Percentiles rank a stretch among this genome's conserved stretches.
Conservation (phyloP, 129 eudicot species). For the Lonicera japonica region DNA sequence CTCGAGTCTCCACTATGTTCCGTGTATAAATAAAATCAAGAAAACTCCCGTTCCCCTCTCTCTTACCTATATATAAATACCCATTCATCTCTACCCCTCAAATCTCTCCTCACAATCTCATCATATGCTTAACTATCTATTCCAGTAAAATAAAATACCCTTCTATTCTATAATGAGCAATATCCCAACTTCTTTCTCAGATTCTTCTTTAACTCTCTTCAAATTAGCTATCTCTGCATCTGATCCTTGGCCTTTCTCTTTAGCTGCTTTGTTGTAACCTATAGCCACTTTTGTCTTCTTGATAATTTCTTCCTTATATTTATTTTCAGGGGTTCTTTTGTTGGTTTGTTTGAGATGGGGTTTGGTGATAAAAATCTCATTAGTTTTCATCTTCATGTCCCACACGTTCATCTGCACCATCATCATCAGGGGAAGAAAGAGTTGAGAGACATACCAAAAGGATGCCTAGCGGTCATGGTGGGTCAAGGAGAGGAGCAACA, state of each 20-base stretch:
- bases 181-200: constrained; percentile 53
- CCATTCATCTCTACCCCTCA: neutral
- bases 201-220: constrained; percentile 52
- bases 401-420: constrained; percentile 31
- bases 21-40: too few species aligned
- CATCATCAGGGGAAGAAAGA: constrained; percentile 25
- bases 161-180: constrained; percentile 66
- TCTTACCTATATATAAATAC: too few species aligned
- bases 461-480: constrained; percentile 68
- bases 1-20: too few species aligned
- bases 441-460: constrained; percentile 51
- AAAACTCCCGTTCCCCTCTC: too few species aligned
- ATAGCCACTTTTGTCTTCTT: too few species aligned
- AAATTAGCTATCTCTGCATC: constrained; percentile 55
- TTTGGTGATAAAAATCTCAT: constrained; percentile 33
- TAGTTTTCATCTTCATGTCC: constrained; percentile 34
- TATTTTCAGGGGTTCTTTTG: neutral
- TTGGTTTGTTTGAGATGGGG: constrained; percentile 30
- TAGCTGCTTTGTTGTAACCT: neutral
- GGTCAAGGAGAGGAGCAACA: constrained; percentile 80
- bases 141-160: neutral
- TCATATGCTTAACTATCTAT: neutral
- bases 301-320: neutral
- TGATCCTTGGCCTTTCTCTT: neutral
- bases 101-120: neutral